Percentiles rank a stretch among this genome's conserved stretches.
Conservation (phyloP, 139 green algal genomes). For the Chlorella sp. region DNA sequence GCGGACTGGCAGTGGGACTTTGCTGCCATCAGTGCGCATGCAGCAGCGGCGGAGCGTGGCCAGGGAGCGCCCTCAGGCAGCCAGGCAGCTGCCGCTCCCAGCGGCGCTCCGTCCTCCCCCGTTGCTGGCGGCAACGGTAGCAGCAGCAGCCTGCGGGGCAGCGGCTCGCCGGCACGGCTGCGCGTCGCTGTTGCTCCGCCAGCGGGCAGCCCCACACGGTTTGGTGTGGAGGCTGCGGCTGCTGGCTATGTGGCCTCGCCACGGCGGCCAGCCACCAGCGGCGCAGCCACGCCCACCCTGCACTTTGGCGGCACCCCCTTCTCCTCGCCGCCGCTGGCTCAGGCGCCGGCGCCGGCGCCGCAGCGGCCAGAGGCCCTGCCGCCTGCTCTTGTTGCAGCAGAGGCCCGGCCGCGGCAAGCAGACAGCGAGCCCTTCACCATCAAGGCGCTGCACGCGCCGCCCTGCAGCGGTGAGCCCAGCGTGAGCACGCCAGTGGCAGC, state of each 20-base stretch:
- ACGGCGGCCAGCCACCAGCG: neutral
- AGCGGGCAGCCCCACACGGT: conserved; percentile 4
- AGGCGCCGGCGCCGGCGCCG: neutral
- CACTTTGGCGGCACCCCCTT: neutral
- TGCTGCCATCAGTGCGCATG: neutral
- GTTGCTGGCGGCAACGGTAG: neutral
- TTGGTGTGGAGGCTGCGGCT: conserved; percentile 11
- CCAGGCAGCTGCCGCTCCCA: neutral
- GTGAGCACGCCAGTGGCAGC: neutral
- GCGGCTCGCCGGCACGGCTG: conserved; percentile 3
- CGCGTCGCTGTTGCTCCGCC: neutral
- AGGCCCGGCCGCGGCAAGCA: neutral
- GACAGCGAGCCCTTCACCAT: neutral
- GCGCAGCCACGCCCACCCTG: no score
- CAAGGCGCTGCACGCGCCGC: neutral
- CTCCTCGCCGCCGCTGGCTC: neutral
- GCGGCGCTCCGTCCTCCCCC: neutral
- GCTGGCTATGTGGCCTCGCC: neutral
- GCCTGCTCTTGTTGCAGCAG: neutral
- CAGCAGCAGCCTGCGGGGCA: conserved; percentile 22
- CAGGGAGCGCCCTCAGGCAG: neutral
- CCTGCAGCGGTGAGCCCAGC: neutral
- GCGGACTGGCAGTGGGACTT: conserved; percentile 31
- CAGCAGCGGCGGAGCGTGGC: neutral
- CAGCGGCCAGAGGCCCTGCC: neutral